A percentile compares a stretch with the other conserved stretches of the same genome.
These are phyloP conservation scores for Solanum clarkiae DNA, from an alignment of 257 asterid genomes.

Conservation along the genomic window DNA sequence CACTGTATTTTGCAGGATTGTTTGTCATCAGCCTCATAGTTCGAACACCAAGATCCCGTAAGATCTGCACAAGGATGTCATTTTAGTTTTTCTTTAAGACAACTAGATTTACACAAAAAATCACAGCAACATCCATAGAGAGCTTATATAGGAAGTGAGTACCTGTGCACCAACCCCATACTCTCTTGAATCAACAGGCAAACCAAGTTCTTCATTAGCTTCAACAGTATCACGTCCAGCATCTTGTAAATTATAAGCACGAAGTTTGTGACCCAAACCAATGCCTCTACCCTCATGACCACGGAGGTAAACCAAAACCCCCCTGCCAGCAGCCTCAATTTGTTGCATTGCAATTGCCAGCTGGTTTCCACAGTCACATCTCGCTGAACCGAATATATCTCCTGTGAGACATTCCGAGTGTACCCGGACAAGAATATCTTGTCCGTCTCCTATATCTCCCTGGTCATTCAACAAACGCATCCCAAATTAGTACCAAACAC, in stretches of 20 bases:
- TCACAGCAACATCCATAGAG: not conserved
- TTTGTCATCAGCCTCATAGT: conserved; percentile 97
- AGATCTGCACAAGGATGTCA: conserved; percentile 43
- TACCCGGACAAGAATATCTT: conserved; percentile 80
- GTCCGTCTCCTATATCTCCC: conserved; percentile 94
- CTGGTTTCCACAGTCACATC: conserved; percentile 96
- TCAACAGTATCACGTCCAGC: conserved; percentile 92
- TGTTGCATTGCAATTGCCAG: conserved; percentile 84
- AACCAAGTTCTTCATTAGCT: conserved; percentile 93
- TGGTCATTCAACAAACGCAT: conserved; percentile 13
- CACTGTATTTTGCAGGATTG: conserved; percentile 87
- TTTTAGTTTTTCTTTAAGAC: not conserved
- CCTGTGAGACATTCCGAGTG: conserved; percentile 99
- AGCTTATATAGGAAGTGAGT: not conserved
- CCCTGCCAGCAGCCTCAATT: conserved; percentile 90
- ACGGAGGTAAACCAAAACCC: conserved; percentile 85
- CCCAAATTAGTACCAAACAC: not conserved
- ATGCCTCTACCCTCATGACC: conserved; percentile 99
- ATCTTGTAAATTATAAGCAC: conserved; percentile 89
- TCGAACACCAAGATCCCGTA: conserved; percentile 92
- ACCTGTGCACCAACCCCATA: conserved; percentile 99
- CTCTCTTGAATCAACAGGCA: conserved; percentile 94
- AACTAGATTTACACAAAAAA: not conserved
- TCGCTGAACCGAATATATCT: conserved; percentile 90
- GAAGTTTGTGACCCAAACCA: conserved; percentile 95